Conservation (phyloP, 805 yeast genomes). For the Candida golubevii region DNA sequence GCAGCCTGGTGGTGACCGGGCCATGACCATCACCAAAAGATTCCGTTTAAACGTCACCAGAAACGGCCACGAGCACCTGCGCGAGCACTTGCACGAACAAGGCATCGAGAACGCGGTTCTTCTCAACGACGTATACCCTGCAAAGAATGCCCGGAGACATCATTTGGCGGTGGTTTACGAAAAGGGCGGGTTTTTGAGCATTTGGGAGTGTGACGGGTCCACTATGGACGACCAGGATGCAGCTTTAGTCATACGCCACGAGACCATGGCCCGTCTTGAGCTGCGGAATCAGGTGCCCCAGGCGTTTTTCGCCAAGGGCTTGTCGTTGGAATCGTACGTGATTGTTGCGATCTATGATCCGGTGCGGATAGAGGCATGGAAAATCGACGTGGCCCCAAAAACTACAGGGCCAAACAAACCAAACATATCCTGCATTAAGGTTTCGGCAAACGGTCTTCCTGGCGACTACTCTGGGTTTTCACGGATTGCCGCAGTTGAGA, state of each 20-base stretch:
- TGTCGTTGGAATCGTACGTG: conserved; percentile 25
- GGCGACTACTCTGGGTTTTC: conserved; percentile 35
- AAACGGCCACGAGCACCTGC: conserved; percentile 2
- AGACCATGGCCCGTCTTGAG: conserved; percentile 10
- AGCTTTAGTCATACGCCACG: conserved; percentile 18
- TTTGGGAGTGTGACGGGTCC: conserved; percentile 57
- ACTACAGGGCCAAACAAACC: not conserved
- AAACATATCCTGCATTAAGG: conserved; percentile 1
- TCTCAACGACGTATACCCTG: conserved; percentile 26
- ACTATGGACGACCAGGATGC: conserved; percentile 29
- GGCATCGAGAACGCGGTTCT: conserved; percentile 33
- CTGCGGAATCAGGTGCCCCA: conserved; percentile 15
- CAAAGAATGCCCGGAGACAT: conserved; percentile 17
- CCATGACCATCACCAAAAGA: conserved; percentile 31
- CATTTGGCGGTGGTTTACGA: conserved; percentile 33
- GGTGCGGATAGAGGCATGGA: conserved; percentile 40
- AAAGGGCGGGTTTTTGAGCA: conserved; percentile 36
- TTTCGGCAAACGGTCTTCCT: conserved; percentile 23
- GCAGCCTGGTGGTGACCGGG: not conserved
- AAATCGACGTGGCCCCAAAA: conserved; percentile 16
- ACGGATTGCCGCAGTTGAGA: conserved; percentile 58
- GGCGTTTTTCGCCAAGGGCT: conserved; percentile 21
- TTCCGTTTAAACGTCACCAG: conserved; percentile 26
- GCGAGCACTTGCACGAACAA: conserved; percentile 7
- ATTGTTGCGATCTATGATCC: conserved; percentile 48